Base-by-base conservation (phyloP, 257 asterid genomes). In the Petunia secreta region DNA sequence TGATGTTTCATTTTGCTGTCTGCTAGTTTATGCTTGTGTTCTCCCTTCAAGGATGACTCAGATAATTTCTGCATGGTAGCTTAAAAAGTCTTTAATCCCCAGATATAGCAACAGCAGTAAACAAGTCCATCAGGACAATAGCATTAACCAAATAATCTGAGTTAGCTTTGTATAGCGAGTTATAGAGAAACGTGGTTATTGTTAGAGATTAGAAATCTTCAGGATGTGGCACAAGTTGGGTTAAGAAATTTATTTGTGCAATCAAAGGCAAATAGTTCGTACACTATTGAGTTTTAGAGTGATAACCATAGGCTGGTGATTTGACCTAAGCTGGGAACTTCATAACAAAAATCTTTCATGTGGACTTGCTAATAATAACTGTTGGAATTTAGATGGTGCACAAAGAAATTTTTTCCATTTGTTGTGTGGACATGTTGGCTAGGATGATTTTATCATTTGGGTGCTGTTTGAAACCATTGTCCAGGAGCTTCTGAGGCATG, bases 401-500 rank as follows among this genome's bases (percentile, higher is more conserved):
- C 16, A 40, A 8, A 55, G 65, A 77, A 75, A 62, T 11, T 41
- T 57, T 25, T 58, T 39, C 55, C 57, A 43, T 77, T 41, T 9
- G 10, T 5, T n/a, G 44, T 57, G 43, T 77, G 40, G 57, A 43
- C 58, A 77, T 41, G 40, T 57, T 39, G 52, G 36, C 67, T 58
- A 38, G 14, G 80, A 13, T 16, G 58, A 46, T 60, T 62, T 64
- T 41, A 25, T 62, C 34, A 63, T 41, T 63, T 66, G 60, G 11
- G 16, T 36, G 54, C 60, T 78, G 2, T 78, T 63, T 39, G 57
- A 36, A 78, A 46, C 10, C 44, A 63, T 7, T 63, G 48, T 63
- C n/a, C 81, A 78, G 81, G 81, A 78, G 63, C 73, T 16, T 48
- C 73, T 78, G 48, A 63, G 75, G 75, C 75, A 57, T 63, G 59